These are phyloP conservation scores for Aegilops bicornis DNA, from an alignment of 176 grass and related monocot species.

Conservation along the genomic window DNA sequence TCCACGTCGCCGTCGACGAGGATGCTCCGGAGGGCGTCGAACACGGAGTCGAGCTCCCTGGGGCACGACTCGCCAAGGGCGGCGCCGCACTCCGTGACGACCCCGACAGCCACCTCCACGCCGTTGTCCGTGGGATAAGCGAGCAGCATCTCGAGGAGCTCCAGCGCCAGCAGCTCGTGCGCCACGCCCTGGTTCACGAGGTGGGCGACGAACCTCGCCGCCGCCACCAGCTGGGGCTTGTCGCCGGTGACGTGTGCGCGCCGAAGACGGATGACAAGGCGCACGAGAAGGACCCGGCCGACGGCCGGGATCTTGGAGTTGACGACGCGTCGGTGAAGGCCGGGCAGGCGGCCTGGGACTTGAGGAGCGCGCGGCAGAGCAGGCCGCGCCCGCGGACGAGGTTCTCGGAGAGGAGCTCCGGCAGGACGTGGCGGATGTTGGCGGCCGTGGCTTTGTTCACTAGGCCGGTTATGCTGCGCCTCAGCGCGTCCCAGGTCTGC, in stretches of 20 bases:
- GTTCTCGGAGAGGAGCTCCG: too few species aligned
- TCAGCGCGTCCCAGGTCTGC: not conserved
- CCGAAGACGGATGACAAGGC: conserved; percentile 20
- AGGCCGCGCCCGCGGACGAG: too few species aligned
- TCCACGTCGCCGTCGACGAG: conserved; percentile 39
- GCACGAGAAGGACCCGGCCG: conserved; percentile 50
- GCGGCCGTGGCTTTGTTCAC: conserved; percentile 37
- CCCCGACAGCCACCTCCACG: conserved; percentile 37
- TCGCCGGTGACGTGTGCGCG: not conserved
- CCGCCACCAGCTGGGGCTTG: not conserved
- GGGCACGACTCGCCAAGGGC: conserved; percentile 32
- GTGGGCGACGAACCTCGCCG: conserved; percentile 3
- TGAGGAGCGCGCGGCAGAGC: too few species aligned
- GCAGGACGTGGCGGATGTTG: conserved; percentile 20
- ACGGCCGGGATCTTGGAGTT: conserved; percentile 49
- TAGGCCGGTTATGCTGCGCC: not conserved
- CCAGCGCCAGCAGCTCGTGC: conserved; percentile 8
- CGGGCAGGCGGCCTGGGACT: too few species aligned
- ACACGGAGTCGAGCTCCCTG: conserved; percentile 31
- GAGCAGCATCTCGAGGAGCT: not conserved
- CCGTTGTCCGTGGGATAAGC: not conserved
- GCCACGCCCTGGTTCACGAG: conserved; percentile 7
- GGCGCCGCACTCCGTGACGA: conserved; percentile 43
- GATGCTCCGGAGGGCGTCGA: conserved; percentile 36
- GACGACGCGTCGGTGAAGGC: not conserved